These are phyloP conservation scores for Fusarium falciforme DNA, from an alignment of 2,329 filamentous ascomycete species.

Conservation along the genomic window DNA sequence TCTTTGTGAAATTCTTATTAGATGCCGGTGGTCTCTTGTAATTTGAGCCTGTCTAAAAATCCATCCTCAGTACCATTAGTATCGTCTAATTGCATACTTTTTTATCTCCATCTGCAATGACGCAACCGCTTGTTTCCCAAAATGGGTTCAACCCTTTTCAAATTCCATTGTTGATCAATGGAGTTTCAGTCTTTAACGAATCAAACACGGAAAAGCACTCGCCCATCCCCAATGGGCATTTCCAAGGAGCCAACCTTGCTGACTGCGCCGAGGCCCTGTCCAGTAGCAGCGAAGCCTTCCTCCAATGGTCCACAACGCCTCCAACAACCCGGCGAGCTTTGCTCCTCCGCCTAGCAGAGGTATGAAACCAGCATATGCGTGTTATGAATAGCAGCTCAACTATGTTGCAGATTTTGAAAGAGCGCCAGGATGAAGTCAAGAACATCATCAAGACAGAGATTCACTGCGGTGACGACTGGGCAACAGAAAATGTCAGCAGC, in stretches of 20 bases:
- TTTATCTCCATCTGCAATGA: not conserved
- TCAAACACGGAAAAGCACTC: not conserved
- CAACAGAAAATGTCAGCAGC: not conserved
- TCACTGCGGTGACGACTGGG: not conserved
- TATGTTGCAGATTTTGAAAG: not conserved
- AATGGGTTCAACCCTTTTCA: not conserved
- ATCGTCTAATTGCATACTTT: not conserved
- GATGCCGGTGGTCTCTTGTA: not conserved
- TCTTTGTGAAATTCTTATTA: not conserved
- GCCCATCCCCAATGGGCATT: not conserved
- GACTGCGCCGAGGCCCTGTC: not conserved
- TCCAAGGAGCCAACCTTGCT: not conserved
- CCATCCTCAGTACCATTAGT: not conserved
- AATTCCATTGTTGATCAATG: not conserved
- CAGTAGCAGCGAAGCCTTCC: not conserved
- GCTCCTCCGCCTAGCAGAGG: not conserved
- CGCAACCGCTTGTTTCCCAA: not conserved
- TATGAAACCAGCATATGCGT: not conserved
- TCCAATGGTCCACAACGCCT: not conserved
- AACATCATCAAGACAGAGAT: not conserved
- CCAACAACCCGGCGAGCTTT: not conserved
- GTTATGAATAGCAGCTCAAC: not conserved
- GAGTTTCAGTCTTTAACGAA: not conserved
- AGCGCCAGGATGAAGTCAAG: not conserved
- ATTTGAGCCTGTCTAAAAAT: not conserved